phyloP scores from a whole-genome alignment of 345 rosid species.

The Psidium friedrichsthalianum region DNA sequence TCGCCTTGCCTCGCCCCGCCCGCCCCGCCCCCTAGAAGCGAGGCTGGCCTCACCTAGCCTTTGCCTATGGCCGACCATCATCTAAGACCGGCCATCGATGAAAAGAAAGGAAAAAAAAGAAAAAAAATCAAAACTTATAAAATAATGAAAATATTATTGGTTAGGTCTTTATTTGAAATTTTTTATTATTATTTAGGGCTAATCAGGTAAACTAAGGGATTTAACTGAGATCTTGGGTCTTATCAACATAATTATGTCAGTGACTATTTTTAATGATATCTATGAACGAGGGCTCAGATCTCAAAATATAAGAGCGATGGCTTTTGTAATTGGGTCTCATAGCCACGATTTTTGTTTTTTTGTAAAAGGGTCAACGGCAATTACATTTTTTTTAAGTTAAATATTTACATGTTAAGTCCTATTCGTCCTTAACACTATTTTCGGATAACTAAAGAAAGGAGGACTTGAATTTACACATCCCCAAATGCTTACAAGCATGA shows the following conservation, averaged over 20 bases:
- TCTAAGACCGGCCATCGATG: no score
- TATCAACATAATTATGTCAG: no score
- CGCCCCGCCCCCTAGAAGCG: no score
- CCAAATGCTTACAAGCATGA: background rate
- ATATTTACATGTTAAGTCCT: background rate
- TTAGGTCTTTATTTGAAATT: no score
- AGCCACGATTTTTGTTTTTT: background rate
- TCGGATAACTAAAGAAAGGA: background rate
- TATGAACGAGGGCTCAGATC: no score
- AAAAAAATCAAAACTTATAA: no score
- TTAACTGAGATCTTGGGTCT: background rate
- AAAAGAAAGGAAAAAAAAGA: no score
- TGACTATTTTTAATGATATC: background rate
- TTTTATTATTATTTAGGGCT: background rate
- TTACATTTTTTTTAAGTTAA: background rate
- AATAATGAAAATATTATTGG: no score
- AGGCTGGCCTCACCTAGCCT: no score
- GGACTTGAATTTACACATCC: background rate
- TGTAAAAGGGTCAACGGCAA: background rate
- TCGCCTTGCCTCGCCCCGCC: no score
- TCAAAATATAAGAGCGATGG: background rate
- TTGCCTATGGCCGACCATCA: no score
- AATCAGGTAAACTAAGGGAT: background rate
- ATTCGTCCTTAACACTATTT: background rate
- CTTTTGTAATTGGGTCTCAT: background rate